These are phyloP conservation scores for Ascochyta rabiei DNA, from an alignment of 2,329 filamentous ascomycete genomes.

Conservation along the genomic window DNA sequence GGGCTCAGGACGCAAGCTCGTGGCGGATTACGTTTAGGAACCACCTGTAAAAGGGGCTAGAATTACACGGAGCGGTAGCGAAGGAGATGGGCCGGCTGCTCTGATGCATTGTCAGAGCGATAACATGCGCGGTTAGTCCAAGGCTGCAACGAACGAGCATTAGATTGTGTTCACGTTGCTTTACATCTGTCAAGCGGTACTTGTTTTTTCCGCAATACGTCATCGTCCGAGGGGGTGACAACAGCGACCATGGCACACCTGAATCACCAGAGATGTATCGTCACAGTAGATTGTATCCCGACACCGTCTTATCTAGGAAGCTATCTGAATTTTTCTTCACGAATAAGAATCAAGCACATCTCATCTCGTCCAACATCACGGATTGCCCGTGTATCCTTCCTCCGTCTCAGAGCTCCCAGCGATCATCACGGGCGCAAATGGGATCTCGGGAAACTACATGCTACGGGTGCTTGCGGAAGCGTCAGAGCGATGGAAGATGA, in stretches of 20 bases:
- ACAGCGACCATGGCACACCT: not conserved
- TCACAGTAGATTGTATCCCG: no score
- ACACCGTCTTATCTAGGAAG: no score
- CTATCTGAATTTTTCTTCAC: no score
- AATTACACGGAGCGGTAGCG: no score
- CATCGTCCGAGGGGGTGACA: conserved; percentile 22
- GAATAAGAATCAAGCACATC: no score
- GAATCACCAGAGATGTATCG: not conserved
- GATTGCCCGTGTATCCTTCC: conserved; percentile 54
- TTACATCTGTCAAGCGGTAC: not conserved
- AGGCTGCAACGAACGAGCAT: not conserved
- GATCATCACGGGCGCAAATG: conserved; percentile 61
- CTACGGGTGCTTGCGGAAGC: conserved; percentile 55
- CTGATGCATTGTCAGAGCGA: no score
- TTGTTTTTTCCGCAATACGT: conserved; percentile 26
- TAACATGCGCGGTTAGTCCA: no score
- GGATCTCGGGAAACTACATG: conserved; percentile 60
- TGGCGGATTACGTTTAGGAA: no score
- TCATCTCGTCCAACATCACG: conserved; percentile 42
- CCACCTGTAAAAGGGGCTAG: no score
- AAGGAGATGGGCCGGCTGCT: no score
- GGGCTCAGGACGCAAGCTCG: no score
- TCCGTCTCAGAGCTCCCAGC: conserved; percentile 55
- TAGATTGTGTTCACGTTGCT: not conserved
- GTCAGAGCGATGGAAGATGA: conserved; percentile 58